These are phyloP conservation scores for Castanospermum australe DNA, from an alignment of 306 rosid species.

Conservation along the genomic window DNA sequence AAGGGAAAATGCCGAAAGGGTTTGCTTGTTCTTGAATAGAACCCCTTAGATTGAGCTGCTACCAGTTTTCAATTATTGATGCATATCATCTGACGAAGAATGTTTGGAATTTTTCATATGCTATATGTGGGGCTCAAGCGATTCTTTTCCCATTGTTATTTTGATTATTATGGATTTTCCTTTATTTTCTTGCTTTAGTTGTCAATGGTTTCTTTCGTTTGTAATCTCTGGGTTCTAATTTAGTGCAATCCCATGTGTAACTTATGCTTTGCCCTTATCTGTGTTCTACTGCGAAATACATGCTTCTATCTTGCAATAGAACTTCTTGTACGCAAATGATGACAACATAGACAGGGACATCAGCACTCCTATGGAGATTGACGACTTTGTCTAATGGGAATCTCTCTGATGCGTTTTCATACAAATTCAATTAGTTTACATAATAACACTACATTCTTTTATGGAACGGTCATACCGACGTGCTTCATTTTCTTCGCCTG, in stretches of 20 bases:
- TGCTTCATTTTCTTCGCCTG: too few relatives aligned
- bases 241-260: neutral
- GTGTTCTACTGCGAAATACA: neutral
- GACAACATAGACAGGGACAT: conserved; percentile 66
- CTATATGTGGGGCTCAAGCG: neutral
- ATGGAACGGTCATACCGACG: neutral
- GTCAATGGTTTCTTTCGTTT: too few relatives aligned
- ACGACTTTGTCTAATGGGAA: conserved; percentile 53
- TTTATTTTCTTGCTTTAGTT: neutral
- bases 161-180: too few relatives aligned
- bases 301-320: neutral
- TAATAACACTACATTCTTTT: neutral
- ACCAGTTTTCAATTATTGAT: too few relatives aligned
- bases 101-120: neutral
- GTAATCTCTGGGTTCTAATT: neutral
- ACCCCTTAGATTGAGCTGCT: too few relatives aligned
- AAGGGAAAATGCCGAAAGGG: neutral
- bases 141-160: neutral
- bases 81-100: neutral
- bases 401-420: conserved; percentile 49
- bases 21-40: too few relatives aligned
- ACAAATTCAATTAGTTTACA: neutral
- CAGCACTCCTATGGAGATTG: conserved; percentile 46
- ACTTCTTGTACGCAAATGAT: conserved; percentile 30
- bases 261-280: neutral